A percentile compares a stretch with the other conserved stretches of the same genome.
phyloP scores from a whole-genome alignment of 495 filamentous ascomycete species.

The Tuber magnatum region DNA sequence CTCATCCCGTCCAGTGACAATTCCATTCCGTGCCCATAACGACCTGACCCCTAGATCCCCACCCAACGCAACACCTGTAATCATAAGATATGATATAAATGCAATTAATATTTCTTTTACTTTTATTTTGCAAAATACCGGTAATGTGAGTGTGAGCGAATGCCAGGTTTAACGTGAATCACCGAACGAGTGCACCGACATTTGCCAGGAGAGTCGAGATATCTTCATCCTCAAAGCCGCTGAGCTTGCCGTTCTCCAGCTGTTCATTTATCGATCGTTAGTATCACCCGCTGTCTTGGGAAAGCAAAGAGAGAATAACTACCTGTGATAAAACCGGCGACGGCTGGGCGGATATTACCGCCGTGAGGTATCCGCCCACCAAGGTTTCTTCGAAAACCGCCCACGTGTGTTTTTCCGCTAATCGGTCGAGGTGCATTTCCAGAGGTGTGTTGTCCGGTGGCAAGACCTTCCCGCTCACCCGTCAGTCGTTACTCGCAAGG shows the following conservation, averaged over 20 bases:
- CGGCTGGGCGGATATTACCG: conserved; percentile 21
- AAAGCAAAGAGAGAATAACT: not conserved
- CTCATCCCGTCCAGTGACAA: not conserved
- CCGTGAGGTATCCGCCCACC: conserved; percentile 25
- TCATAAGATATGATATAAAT: not conserved
- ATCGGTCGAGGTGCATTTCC: conserved; percentile 29
- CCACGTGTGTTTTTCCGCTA: conserved; percentile 31
- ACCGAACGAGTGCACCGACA: conserved; percentile 17
- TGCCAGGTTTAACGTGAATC: not conserved
- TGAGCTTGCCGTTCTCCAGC: conserved; percentile 34
- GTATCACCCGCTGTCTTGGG: conserved; percentile 1
- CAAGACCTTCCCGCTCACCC: conserved; percentile 14
- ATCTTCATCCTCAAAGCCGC: conserved; percentile 33
- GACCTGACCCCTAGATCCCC: not conserved
- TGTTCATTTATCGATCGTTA: conserved; percentile 10
- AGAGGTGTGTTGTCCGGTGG: conserved; percentile 17
- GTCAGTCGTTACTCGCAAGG: not conserved
- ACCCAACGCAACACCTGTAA: not conserved
- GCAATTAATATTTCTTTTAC: not conserved
- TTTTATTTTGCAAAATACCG: not conserved
- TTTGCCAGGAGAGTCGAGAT: conserved; percentile 29
- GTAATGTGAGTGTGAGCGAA: not conserved
- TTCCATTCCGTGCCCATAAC: not conserved
- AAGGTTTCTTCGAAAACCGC: conserved; percentile 33
- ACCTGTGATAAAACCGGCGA: conserved; percentile 27